Percentiles rank a stretch among this genome's conserved stretches.
These are phyloP conservation scores for Moelleriella libera DNA, from an alignment of 2,329 filamentous ascomycete genomes.

Conservation along the genomic window DNA sequence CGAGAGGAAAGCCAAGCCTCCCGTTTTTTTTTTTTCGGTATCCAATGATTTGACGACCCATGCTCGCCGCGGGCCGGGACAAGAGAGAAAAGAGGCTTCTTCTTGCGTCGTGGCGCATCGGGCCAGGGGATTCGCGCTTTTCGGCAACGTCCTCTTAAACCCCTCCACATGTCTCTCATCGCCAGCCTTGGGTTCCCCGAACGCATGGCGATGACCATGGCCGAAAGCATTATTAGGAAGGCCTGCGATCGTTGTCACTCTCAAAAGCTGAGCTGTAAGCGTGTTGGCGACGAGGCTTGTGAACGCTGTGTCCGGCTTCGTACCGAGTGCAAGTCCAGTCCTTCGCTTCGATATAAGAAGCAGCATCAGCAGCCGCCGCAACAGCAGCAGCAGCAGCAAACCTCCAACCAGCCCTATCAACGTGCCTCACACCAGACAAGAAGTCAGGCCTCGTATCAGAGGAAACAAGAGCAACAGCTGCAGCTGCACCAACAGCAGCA, in stretches of 20 bases:
- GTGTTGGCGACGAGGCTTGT: constrained; percentile 23
- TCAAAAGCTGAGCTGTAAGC: constrained; percentile 32
- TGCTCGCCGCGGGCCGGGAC: not conserved
- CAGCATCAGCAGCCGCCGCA: constrained; percentile 13
- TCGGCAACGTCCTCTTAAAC: constrained; percentile 13
- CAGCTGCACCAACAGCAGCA: constrained; percentile 7
- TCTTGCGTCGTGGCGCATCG: constrained; percentile 3
- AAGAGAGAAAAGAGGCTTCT: not conserved
- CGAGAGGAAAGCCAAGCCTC: no score
- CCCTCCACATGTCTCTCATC: constrained; percentile 14
- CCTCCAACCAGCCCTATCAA: constrained; percentile 4
- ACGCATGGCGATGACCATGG: constrained; percentile 18
- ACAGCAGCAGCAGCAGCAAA: constrained; percentile 7
- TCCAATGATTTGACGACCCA: constrained; percentile 5
- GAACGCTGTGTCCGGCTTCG: constrained; percentile 27
- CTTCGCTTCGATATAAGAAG: constrained; percentile 23
- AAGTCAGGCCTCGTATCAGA: not conserved
- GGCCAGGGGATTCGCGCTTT: constrained; percentile 4
- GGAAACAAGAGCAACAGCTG: constrained; percentile 6
- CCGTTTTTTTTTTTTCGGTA: constrained; percentile 2
- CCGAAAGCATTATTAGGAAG: constrained; percentile 23
- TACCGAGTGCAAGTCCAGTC: constrained; percentile 28
- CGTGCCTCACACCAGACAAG: constrained; percentile 5
- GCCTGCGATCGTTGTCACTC: constrained; percentile 32
- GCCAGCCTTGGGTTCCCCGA: constrained; percentile 7